Evolutionary conservation across 768 basidiomycete species (phyloP).

Genomic region (Calvatia gigantea): DNA sequence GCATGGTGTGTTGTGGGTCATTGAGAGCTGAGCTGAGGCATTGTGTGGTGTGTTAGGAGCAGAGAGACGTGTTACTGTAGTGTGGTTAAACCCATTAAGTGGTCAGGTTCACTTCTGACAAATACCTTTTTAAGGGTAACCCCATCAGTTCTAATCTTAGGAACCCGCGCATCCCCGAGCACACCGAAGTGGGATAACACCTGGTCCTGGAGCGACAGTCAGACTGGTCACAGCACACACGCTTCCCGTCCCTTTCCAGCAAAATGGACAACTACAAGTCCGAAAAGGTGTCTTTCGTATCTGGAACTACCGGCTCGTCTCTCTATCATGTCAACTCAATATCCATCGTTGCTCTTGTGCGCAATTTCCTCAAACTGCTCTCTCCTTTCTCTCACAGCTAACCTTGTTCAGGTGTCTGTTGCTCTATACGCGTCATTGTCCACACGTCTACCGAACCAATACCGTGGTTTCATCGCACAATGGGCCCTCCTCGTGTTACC

Average conservation of each 20-base stretch:
- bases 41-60: no score
- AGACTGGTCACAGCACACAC: no score
- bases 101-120: no score
- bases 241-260: no score
- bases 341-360: slow-evolving; percentile 38
- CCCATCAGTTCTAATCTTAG: no score
- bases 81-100: no score
- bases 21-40: neutral
- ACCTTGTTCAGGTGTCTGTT: slow-evolving; percentile 56
- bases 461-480: slow-evolving; percentile 43
- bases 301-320: slow-evolving; percentile 67
- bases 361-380: slow-evolving; percentile 10
- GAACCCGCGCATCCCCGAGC: no score
- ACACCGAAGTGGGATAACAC: no score
- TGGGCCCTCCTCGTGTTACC: slow-evolving; percentile 71
- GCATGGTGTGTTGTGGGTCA: no score
- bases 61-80: no score
- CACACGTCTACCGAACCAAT: slow-evolving; percentile 41
- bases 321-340: slow-evolving; percentile 66
- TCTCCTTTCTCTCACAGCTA: neutral
- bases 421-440: slow-evolving; percentile 60
- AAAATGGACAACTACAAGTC: slow-evolving; percentile 51
- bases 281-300: slow-evolving; percentile 81
- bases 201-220: no score
- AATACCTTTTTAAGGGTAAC: no score